Percentiles rank a stretch among this genome's conserved stretches.
These are phyloP conservation scores for Aspergillus awamori DNA, from an alignment of 2,329 filamentous ascomycete genomes.

Conservation along the genomic window DNA sequence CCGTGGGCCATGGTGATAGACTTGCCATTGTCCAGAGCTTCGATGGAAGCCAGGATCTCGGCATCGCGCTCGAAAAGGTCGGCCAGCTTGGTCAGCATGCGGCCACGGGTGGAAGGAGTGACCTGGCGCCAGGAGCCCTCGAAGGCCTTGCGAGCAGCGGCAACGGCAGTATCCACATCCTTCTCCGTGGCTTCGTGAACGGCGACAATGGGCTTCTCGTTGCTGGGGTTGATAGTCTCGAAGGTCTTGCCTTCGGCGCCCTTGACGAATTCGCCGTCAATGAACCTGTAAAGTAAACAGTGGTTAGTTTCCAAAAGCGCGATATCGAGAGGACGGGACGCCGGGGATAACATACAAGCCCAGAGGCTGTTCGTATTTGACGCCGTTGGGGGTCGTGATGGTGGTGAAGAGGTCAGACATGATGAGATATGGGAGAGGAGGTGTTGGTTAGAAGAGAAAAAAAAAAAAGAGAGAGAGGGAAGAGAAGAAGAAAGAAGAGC, in stretches of 20 bases:
- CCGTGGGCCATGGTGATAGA: conserved; percentile 57
- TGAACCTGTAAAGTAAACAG: conserved; percentile 44
- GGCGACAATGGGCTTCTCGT: conserved; percentile 80
- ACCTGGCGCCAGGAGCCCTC: conserved; percentile 70
- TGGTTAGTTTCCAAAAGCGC: neutral
- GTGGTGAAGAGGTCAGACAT: conserved; percentile 34
- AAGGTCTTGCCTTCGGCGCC: conserved; percentile 85
- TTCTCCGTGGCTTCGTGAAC: conserved; percentile 87
- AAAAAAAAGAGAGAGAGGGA: conserved; percentile 3
- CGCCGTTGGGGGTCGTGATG: conserved; percentile 38
- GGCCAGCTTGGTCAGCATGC: conserved; percentile 73
- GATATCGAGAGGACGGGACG: neutral
- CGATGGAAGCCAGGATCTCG: conserved; percentile 76
- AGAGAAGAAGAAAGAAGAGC: neutral
- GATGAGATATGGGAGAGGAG: conserved; percentile 12
- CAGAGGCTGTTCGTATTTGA: conserved; percentile 43
- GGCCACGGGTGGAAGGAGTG: conserved; percentile 71
- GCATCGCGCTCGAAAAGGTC: conserved; percentile 77
- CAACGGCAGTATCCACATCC: conserved; percentile 72
- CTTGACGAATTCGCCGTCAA: conserved; percentile 64
- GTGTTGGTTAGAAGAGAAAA: neutral
- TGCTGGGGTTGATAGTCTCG: conserved; percentile 86
- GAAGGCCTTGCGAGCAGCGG: conserved; percentile 83
- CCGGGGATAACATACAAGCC: conserved; percentile 35
- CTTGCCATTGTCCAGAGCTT: conserved; percentile 68